Conservation (phyloP, 2,329 filamentous ascomycete species). For the Epichloe sibirici region DNA sequence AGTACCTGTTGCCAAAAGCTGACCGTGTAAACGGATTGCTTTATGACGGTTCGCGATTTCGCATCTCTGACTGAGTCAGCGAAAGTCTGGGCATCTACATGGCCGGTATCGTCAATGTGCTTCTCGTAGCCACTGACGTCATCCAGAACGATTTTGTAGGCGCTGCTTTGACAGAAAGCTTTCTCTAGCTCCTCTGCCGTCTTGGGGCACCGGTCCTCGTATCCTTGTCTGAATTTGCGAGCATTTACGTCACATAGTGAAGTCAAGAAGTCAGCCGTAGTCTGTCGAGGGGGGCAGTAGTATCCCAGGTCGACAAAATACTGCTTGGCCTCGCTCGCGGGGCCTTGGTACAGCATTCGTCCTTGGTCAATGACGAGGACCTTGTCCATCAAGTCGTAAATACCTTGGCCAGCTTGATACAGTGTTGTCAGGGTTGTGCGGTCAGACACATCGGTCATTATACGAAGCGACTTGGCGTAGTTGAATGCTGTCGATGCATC, state of each 20-base stretch:
- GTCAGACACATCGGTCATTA: constrained; percentile 59
- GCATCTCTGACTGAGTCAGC: constrained; percentile 51
- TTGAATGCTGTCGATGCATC: constrained; percentile 70
- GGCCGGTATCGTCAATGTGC: constrained; percentile 53
- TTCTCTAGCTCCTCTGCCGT: constrained; percentile 29
- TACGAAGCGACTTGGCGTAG: constrained; percentile 56
- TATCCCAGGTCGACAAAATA: constrained; percentile 46
- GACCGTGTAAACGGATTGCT: constrained; percentile 49
- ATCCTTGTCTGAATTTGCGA: constrained; percentile 2
- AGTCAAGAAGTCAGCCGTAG: constrained; percentile 51
- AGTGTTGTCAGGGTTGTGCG: constrained; percentile 18
- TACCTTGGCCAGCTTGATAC: constrained; percentile 14
- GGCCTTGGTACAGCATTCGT: constrained; percentile 54
- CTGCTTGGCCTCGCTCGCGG: constrained; percentile 39
- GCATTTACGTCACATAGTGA: constrained; percentile 18
- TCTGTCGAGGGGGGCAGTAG: constrained; percentile 47
- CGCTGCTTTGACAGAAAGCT: constrained; percentile 26
- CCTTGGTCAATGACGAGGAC: constrained; percentile 54
- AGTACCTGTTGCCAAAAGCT: constrained; percentile 60
- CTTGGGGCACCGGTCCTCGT: constrained; percentile 33
- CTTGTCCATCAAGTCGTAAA: constrained; percentile 42
- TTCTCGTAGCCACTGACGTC: constrained; percentile 56
- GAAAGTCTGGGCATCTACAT: constrained; percentile 55
- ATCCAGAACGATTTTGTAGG: constrained; percentile 32
- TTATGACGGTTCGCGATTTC: constrained; percentile 33